Percentiles rank a stretch among this genome's conserved stretches.
phyloP scores from a whole-genome alignment of 257 asterid species.

The Nicotiana attenuata region DNA sequence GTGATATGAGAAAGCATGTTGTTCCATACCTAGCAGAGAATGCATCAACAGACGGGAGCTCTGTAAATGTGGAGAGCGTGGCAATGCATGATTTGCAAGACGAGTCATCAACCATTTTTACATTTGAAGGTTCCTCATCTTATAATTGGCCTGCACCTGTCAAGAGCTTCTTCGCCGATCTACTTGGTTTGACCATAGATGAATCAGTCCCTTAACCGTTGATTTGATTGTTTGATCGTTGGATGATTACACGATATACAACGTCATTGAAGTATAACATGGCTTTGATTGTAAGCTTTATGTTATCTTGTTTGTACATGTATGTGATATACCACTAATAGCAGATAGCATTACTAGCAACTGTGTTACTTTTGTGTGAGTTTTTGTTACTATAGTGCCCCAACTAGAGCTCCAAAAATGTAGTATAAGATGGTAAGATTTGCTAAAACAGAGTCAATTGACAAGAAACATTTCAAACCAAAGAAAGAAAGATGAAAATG shows the following conservation, averaged over 20 bases:
- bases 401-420: too few species aligned
- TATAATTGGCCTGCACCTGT: constrained; percentile 31
- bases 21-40: constrained; percentile 58
- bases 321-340: neutral
- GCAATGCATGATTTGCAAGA: neutral
- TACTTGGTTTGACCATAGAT: constrained; percentile 29
- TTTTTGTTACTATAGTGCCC: too few species aligned
- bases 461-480: too few species aligned
- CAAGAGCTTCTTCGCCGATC: constrained; percentile 34
- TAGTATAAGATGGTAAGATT: too few species aligned
- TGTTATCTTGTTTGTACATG: neutral
- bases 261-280: neutral
- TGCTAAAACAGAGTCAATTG: too few species aligned
- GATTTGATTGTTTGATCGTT: neutral
- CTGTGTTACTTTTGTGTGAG: neutral
- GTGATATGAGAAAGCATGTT: constrained; percentile 58
- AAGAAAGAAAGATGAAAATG: too few species aligned
- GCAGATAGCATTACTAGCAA: neutral
- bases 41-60: constrained; percentile 7
- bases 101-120: constrained; percentile 4
- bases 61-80: neutral
- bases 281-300: neutral
- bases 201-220: neutral
- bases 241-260: neutral
- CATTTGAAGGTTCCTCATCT: constrained; percentile 29